Evolutionary conservation across 352 stramenopile genomes (phyloP).

Genomic region (Blastocystis sp.): DNA sequence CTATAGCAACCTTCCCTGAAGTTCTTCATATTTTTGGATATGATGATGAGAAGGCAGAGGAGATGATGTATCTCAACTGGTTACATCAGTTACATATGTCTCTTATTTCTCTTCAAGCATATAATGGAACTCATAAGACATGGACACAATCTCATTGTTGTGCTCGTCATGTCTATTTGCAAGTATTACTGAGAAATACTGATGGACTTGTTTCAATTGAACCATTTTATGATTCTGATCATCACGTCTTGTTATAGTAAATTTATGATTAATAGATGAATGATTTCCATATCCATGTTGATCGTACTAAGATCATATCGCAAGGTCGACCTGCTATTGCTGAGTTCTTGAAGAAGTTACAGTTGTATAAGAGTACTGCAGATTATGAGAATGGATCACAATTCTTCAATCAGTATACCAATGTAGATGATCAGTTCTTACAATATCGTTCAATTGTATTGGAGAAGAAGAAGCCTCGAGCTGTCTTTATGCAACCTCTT

Average conservation of each 20-base stretch:
- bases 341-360: slow-evolving; percentile 63
- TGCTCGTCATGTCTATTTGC: slow-evolving; percentile 63
- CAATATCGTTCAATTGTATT: slow-evolving; percentile 62
- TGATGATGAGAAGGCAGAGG: slow-evolving; percentile 58
- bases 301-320: slow-evolving; percentile 42
- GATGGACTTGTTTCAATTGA: slow-evolving; percentile 62
- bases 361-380: slow-evolving; percentile 65
- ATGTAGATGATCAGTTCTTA: slow-evolving; percentile 64
- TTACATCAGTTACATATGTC: slow-evolving; percentile 60
- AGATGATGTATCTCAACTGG: slow-evolving; percentile 64
- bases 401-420: slow-evolving; percentile 65
- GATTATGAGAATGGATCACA: slow-evolving; percentile 50
- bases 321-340: slow-evolving; percentile 62
- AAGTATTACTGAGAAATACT: slow-evolving; percentile 61
- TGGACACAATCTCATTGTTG: slow-evolving; percentile 65
- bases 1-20: slow-evolving; percentile 27
- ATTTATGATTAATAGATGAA: neutral
- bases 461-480: slow-evolving; percentile 63
- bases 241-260: slow-evolving; percentile 9
- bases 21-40: slow-evolving; percentile 65
- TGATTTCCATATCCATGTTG: slow-evolving; percentile 11
- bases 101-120: slow-evolving; percentile 63
- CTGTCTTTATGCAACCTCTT: slow-evolving; percentile 65
- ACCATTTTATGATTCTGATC: slow-evolving; percentile 46
- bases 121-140: slow-evolving; percentile 43